Conservation (phyloP, 352 stramenopile species). For the Blastocystis sp. region DNA sequence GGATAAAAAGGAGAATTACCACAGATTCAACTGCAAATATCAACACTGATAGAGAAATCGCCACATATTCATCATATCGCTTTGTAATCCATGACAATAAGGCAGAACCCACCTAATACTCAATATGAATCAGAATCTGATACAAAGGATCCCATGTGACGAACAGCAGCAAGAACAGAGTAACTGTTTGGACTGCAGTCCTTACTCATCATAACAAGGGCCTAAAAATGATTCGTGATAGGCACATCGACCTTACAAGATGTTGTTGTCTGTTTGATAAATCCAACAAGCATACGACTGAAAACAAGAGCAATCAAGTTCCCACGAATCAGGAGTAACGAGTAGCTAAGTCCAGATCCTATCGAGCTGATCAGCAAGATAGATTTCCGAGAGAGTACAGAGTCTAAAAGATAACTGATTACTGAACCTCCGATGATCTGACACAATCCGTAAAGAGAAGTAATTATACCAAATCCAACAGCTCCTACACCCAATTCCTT, state of each 20-base stretch:
- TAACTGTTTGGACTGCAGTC: background rate
- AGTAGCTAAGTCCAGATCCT: conserved; percentile 26
- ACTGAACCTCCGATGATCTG: conserved; percentile 45
- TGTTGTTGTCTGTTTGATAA: conserved; percentile 55
- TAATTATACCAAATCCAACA: conserved; percentile 53
- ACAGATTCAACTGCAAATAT: conserved; percentile 19
- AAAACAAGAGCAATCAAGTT: background rate
- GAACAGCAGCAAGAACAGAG: conserved; percentile 26
- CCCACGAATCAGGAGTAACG: conserved; percentile 26
- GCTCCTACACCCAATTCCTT: conserved; percentile 45
- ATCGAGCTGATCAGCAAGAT: conserved; percentile 46
- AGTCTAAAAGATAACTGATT: conserved; percentile 23
- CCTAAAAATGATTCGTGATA: background rate
- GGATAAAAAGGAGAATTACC: background rate
- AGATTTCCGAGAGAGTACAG: conserved; percentile 12
- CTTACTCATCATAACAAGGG: conserved; percentile 44
- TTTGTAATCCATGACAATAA: conserved; percentile 42
- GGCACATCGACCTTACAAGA: conserved; percentile 24
- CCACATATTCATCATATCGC: background rate
- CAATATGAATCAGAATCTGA: background rate
- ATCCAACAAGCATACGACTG: conserved; percentile 36
- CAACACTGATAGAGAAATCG: conserved; percentile 26
- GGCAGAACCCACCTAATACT: background rate
- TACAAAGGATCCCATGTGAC: conserved; percentile 54
- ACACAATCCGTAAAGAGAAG: conserved; percentile 48